Evolutionary conservation across 305 asterid genomes (phyloP), one percentile per base, ranked within the genome.

Genomic region (Lippia alba): DNA sequence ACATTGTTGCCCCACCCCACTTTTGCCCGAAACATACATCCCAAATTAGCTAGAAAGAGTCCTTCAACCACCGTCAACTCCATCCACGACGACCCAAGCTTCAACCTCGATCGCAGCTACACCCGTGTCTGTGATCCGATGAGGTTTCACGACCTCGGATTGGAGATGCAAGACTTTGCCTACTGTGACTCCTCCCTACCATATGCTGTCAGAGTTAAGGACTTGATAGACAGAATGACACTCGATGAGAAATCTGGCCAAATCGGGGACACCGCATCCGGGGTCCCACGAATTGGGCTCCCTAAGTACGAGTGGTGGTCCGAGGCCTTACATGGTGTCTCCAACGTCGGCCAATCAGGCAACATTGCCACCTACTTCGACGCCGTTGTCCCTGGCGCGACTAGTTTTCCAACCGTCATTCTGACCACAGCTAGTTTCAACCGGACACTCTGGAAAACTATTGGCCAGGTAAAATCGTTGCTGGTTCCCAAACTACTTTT

Each of bases 251-350:
- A 81, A 48, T 69, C 65, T 0, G 46, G 50, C 4, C 86, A 79
- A 16, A 64, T 79, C 3, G 85, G 80, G 6, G 80, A 81, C 63
- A 56, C 70, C 4, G 79, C 88, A 4, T 10, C 12, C 0, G 86
- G 82, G 0, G 83, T 74, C 10, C 66, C 78, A 0, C 61, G 88
- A 20, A 58, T 81, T 45, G 86, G 84, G 0, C 67, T 81, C 7
- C 84, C 82, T 5, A 48, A 40, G 41, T 84, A 84, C 54, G 79
- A 76, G 74, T 79, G 88, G 88, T 84, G 88, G 88, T 78, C 84
- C 1, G 86, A 84, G 81, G 88, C 85, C 14, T 66, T 83, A 63
- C 85, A 83, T 11, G 85, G 84, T 2, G 73, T 81, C 33, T 72
- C 87, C 18, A 64, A 73, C n/a, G 71, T 78, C 4, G 82, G 83